A percentile compares a stretch with the other conserved stretches of the same genome.
Conservation (phyloP, 108 stramenopile genomes). For the Mediolabrus comicus region DNA sequence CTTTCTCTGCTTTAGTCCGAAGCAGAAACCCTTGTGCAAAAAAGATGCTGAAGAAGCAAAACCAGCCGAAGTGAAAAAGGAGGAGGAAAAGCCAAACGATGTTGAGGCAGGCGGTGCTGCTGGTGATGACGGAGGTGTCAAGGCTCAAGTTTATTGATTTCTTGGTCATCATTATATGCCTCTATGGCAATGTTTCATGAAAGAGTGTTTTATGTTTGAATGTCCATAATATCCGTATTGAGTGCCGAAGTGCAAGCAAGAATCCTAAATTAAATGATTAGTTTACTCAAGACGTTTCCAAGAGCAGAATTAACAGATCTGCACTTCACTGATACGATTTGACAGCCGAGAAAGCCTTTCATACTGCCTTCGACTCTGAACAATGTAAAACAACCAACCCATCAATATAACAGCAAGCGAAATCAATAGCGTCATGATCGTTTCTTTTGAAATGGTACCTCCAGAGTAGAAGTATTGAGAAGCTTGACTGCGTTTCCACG, state of each 20-base stretch:
- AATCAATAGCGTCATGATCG: slow-evolving; percentile 6
- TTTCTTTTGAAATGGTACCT: background rate
- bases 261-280: no score
- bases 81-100: background rate
- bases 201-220: background rate
- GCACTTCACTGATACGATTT: no score
- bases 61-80: background rate
- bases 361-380: slow-evolving; percentile 37
- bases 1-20: background rate
- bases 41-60: background rate
- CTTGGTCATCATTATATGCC: background rate
- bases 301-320: no score
- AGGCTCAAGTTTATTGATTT: background rate
- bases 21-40: background rate
- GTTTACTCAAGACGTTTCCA: no score
- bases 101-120: background rate
- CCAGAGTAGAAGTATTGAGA: slow-evolving; percentile 34
- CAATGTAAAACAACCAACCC: slow-evolving; percentile 30
- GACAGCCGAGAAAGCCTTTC: slow-evolving; percentile 18
- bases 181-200: background rate
- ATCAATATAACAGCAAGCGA: slow-evolving; percentile 15
- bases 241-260: no score
- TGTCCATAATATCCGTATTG: no score
- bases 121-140: background rate
- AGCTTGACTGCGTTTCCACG: slow-evolving; percentile 26